Percentiles rank a stretch among this genome's conserved stretches.
phyloP scores from a whole-genome alignment of 305 asterid species.

The Rubia tinctorum region DNA sequence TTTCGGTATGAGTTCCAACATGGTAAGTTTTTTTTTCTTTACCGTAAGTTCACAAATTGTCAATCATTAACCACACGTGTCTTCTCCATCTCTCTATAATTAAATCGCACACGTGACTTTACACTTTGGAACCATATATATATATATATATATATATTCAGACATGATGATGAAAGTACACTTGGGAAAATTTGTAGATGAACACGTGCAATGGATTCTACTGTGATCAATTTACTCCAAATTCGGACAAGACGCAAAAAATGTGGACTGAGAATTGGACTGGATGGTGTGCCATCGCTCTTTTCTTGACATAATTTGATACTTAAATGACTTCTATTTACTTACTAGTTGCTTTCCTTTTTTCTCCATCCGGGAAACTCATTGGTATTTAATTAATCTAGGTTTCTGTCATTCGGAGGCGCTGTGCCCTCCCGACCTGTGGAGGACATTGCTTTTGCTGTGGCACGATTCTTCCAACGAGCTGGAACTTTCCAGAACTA shows the following conservation, averaged over 20 bases:
- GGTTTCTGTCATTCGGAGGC: slow-evolving; percentile 75
- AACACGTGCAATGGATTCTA: slow-evolving; percentile 97
- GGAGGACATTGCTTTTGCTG: slow-evolving; percentile 89
- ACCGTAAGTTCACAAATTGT: too few relatives aligned
- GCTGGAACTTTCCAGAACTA: slow-evolving; percentile 98
- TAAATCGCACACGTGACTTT: too few relatives aligned
- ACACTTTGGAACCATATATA: too few relatives aligned
- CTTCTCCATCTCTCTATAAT: too few relatives aligned
- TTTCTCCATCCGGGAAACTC: background rate
- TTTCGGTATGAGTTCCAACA: too few relatives aligned
- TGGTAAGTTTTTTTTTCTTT: too few relatives aligned
- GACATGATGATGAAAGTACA: background rate
- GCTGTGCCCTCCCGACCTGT: slow-evolving; percentile 76
- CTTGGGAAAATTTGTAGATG: slow-evolving; percentile 49
- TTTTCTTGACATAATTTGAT: background rate
- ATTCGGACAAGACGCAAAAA: slow-evolving; percentile 69
- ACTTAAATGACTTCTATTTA: slow-evolving; percentile 5
- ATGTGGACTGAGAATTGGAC: slow-evolving; percentile 99
- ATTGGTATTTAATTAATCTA: slow-evolving; percentile 24
- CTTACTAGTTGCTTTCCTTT: background rate
- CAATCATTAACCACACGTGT: too few relatives aligned
- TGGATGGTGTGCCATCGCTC: slow-evolving; percentile 65
- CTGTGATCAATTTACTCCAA: slow-evolving; percentile 91
- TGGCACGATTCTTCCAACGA: slow-evolving; percentile 85
- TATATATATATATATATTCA: too few relatives aligned